phyloP scores from a whole-genome alignment of 1,284 basidiomycete species.

The Sporisorium graminicola region DNA sequence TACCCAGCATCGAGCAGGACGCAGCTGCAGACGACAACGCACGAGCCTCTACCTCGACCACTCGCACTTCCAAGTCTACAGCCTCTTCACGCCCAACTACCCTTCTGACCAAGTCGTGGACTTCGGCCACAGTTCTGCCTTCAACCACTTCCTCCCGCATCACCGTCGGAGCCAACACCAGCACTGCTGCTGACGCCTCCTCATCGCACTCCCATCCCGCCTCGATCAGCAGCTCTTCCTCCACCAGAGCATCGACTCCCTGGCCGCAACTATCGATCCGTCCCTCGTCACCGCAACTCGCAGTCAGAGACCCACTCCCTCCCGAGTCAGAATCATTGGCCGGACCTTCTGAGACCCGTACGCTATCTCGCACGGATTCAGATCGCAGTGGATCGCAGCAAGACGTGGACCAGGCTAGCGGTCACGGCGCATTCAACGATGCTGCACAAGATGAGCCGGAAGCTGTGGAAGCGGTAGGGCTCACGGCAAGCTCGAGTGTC shows the following conservation, averaged over 20 bases:
- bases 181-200: conserved; percentile 34
- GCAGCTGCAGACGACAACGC: conserved; percentile 8
- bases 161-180: conserved; percentile 37
- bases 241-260: conserved; percentile 33
- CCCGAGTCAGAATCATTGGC: background rate
- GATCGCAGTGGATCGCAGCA: conserved; percentile 7
- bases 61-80: conserved; percentile 1
- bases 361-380: conserved; percentile 6
- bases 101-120: conserved; percentile 31
- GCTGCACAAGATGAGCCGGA: conserved; percentile 32
- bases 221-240: conserved; percentile 23
- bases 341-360: conserved; percentile 3
- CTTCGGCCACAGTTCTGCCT: conserved; percentile 25
- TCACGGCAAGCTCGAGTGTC: conserved; percentile 29
- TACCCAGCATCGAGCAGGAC: conserved; percentile 1
- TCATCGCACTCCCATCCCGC: conserved; percentile 2
- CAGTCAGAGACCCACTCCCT: background rate
- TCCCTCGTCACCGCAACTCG: conserved; percentile 21
- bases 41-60: conserved; percentile 3
- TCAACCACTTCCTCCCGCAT: conserved; percentile 35
- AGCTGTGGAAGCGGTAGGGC: conserved; percentile 33
- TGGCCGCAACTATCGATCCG: conserved; percentile 28
- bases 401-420: conserved; percentile 1
- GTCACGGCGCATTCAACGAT: conserved; percentile 31
- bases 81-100: conserved; percentile 20